These are phyloP conservation scores for Histomonas meleagridis DNA, from an alignment of 208 protist genomes.

Conservation along the genomic window DNA sequence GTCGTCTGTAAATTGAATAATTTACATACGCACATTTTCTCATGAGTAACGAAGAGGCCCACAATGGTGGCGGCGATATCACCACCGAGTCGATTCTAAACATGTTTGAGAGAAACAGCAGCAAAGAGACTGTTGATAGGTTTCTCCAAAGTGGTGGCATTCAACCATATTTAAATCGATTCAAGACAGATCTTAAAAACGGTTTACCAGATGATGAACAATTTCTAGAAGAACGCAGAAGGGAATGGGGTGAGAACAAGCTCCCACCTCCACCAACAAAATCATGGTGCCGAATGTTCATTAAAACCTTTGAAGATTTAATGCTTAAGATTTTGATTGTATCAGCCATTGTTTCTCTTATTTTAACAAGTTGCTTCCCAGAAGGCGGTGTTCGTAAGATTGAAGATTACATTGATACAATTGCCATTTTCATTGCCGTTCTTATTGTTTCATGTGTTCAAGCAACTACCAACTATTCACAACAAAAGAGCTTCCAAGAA, in stretches of 20 bases:
- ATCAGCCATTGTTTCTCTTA: neutral
- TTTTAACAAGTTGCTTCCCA: neutral
- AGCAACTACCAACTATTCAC: neutral
- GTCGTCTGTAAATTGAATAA: no score
- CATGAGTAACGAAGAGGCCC: no score
- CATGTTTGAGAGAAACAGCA: no score
- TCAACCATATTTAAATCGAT: neutral
- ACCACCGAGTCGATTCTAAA: no score
- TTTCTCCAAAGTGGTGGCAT: neutral
- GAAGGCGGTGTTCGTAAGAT: neutral
- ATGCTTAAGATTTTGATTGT: neutral
- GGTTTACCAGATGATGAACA: neutral
- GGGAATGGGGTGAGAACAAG: neutral
- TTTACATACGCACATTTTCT: no score
- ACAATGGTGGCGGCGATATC: no score
- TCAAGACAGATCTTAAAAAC: neutral
- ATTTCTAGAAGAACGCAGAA: neutral
- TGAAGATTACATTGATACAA: neutral
- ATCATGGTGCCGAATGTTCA: neutral
- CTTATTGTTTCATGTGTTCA: slow-evolving; percentile 12
- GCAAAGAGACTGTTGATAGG: no score
- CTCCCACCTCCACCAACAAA: neutral
- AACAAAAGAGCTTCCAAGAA: neutral
- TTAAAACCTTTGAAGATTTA: neutral
- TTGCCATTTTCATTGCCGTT: neutral